Conservation (phyloP, 2,329 filamentous ascomycete genomes). For the Graphilbum fragrans region DNA sequence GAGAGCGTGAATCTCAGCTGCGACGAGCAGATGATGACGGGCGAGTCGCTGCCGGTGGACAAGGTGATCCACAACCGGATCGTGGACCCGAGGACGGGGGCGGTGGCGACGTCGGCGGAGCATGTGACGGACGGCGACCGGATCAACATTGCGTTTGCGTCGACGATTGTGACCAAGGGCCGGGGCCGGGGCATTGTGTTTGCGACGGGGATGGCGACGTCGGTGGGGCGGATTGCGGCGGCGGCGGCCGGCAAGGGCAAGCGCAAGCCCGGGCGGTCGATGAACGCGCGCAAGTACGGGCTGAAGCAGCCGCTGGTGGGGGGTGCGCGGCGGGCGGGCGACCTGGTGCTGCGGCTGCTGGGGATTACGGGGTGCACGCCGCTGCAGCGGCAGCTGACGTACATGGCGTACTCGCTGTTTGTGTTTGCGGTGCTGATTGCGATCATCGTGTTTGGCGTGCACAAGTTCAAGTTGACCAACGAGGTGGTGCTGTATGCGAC, state of each 20-base stretch:
- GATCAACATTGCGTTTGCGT: constrained; percentile 64
- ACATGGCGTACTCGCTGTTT: constrained; percentile 73
- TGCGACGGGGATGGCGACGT: constrained; percentile 61
- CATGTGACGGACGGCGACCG: constrained; percentile 58
- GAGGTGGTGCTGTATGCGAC: constrained; percentile 51
- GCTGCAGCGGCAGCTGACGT: constrained; percentile 72
- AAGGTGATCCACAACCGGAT: constrained; percentile 46
- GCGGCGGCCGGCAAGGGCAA: constrained; percentile 42
- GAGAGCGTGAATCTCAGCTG: constrained; percentile 69
- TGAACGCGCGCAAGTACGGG: constrained; percentile 29
- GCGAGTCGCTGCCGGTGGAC: constrained; percentile 61
- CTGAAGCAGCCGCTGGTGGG: constrained; percentile 26
- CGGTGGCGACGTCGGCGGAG: constrained; percentile 25
- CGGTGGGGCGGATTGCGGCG: constrained; percentile 65
- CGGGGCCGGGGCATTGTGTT: constrained; percentile 62
- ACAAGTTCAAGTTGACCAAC: constrained; percentile 37
- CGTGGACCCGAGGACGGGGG: constrained; percentile 31
- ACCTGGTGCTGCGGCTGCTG: constrained; percentile 32
- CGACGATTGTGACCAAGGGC: constrained; percentile 60
- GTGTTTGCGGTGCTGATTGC: constrained; percentile 52
- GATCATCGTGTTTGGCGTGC: constrained; percentile 49
- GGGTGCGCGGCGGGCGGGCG: constrained; percentile 25
- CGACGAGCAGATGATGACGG: constrained; percentile 67
- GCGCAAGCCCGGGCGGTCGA: constrained; percentile 29
- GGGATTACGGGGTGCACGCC: constrained; percentile 62